Conservation (phyloP, 1,284 basidiomycete species). For the Ganoderma leucocontextum region DNA sequence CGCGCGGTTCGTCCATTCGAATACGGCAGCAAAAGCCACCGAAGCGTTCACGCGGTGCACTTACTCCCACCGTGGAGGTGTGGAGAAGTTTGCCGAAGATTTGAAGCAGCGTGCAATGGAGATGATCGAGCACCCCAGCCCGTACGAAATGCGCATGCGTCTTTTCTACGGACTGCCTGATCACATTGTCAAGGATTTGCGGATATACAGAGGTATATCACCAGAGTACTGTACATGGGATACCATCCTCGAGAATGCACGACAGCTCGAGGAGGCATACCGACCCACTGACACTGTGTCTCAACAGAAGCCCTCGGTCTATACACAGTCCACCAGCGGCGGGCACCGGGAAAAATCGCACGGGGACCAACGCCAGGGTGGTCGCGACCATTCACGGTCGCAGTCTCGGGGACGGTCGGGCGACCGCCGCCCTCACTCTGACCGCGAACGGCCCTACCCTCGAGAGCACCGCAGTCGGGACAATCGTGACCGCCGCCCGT, state of each 20-base stretch:
- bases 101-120: not conserved
- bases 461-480: too few relatives aligned
- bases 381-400: too few relatives aligned
- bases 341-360: not conserved
- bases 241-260: slow-evolving; percentile 8
- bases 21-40: slow-evolving; percentile 9
- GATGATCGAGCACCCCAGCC: slow-evolving; percentile 11
- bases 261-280: slow-evolving; percentile 8
- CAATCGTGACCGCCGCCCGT: not conserved
- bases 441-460: too few relatives aligned
- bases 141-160: slow-evolving; percentile 1
- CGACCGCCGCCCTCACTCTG: too few relatives aligned
- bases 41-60: not conserved
- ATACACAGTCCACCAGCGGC: not conserved
- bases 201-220: not conserved
- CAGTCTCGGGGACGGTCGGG: too few relatives aligned
- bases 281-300: not conserved
- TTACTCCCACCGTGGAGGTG: not conserved
- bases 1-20: slow-evolving; percentile 12
- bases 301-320: too few relatives aligned
- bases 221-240: slow-evolving; percentile 1
- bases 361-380: too few relatives aligned
- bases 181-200: not conserved
- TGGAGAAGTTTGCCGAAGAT: slow-evolving; percentile 3
- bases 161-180: slow-evolving; percentile 5